Conservation (phyloP, 352 stramenopile species). For the Pythium rhizo-oryzae region DNA sequence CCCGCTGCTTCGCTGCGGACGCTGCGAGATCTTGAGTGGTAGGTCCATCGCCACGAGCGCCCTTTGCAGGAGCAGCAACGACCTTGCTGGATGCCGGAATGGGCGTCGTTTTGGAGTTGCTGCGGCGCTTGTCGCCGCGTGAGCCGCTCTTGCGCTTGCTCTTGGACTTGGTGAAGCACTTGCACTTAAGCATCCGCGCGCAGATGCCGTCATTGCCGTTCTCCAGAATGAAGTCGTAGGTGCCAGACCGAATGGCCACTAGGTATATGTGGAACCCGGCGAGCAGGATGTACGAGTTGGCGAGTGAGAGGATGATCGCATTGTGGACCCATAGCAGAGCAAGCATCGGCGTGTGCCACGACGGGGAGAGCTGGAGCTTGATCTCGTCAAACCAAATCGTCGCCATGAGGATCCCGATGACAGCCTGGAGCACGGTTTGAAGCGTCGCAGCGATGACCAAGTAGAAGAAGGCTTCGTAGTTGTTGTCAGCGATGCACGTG, state of each 20-base stretch:
- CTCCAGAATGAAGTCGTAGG: conserved; percentile 85
- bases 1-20: conserved; percentile 33
- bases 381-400: conserved; percentile 71
- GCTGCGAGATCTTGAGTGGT: conserved; percentile 14
- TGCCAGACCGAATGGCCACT: conserved; percentile 65
- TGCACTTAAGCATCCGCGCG: conserved; percentile 76
- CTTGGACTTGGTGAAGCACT: conserved; percentile 51
- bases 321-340: conserved; percentile 82
- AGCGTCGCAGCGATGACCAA: conserved; percentile 65
- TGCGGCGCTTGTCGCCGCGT: conserved; percentile 37
- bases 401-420: conserved; percentile 77
- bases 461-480: conserved; percentile 86
- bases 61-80: conserved; percentile 16
- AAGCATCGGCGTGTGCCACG: conserved; percentile 50
- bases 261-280: conserved; percentile 82
- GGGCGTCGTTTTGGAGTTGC: conserved; percentile 25
- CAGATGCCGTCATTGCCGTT: conserved; percentile 78
- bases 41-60: conserved; percentile 17
- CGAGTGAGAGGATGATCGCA: conserved; percentile 50
- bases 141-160: conserved; percentile 37
- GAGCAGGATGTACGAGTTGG: conserved; percentile 72
- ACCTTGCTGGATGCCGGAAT: conserved; percentile 31
- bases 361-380: conserved; percentile 36
- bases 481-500: conserved; percentile 82
- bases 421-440: conserved; percentile 61